Conservation (phyloP, 1,284 basidiomycete species). For the Takashimella tepidaria region DNA sequence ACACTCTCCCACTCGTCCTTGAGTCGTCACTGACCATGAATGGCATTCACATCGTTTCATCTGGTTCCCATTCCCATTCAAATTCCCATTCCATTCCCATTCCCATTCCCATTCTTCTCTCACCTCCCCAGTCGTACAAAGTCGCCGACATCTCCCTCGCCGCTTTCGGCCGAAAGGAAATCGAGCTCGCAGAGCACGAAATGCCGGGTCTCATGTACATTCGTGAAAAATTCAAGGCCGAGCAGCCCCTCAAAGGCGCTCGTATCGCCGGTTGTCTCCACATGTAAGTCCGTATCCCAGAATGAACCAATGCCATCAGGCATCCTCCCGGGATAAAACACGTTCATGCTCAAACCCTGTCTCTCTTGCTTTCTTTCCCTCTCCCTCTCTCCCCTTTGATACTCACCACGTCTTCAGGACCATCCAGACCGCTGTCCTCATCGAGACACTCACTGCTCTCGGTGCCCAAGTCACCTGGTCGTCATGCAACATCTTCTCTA, state of each 20-base stretch:
- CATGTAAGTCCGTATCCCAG: constrained; percentile 68
- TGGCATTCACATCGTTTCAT: neutral
- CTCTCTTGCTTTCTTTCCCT: neutral
- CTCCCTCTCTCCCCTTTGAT: neutral
- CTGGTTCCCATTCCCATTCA: neutral
- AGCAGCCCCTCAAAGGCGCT: constrained; percentile 88
- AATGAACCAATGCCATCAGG: too few relatives aligned
- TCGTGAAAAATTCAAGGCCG: constrained; percentile 73
- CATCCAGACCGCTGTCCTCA: constrained; percentile 93
- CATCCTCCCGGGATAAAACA: too few relatives aligned
- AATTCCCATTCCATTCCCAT: neutral
- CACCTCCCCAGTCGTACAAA: constrained; percentile 23
- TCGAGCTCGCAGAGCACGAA: constrained; percentile 81
- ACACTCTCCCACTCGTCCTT: neutral
- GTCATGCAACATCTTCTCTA: constrained; percentile 99
- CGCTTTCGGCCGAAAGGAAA: constrained; percentile 80
- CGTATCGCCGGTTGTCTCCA: constrained; percentile 97
- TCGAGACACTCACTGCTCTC: constrained; percentile 89
- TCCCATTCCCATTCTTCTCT: neutral
- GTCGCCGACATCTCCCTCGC: constrained; percentile 85
- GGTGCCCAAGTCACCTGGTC: constrained; percentile 99
- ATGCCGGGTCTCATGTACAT: constrained; percentile 79
- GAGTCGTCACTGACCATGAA: neutral
- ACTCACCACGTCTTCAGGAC: constrained; percentile 56
- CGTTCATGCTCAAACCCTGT: too few relatives aligned